Evolutionary conservation across 2,329 filamentous ascomycete species (phyloP).

Genomic region (Zymoseptoria crescenta): DNA sequence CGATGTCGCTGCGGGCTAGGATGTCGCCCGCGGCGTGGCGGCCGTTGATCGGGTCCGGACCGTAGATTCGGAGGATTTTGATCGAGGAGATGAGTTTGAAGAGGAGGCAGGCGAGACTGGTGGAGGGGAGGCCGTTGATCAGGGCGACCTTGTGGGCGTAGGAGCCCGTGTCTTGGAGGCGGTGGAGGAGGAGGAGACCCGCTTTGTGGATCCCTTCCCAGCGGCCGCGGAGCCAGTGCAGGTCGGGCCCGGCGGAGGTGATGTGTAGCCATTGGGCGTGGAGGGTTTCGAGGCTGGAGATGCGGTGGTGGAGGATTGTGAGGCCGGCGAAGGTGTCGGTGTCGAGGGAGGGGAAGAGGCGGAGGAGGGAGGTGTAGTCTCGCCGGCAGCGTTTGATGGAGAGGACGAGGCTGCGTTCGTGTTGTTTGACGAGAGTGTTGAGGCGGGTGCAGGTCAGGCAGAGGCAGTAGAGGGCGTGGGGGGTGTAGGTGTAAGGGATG

Average conservation of each 20-base stretch:
- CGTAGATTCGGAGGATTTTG: conserved; percentile 26
- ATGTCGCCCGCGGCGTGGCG: conserved; percentile 13
- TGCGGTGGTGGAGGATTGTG: conserved; percentile 14
- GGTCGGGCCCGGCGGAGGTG: conserved; percentile 19
- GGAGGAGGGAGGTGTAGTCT: conserved; percentile 9
- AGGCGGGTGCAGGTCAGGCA: conserved; percentile 22
- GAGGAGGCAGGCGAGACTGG: conserved; percentile 27
- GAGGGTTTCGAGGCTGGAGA: conserved; percentile 17
- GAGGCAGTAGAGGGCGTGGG: conserved; percentile 16
- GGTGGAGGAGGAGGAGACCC: conserved; percentile 27
- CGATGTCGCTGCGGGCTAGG: conserved; percentile 24
- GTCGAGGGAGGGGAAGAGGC: conserved; percentile 21
- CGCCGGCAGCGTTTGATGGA: conserved; percentile 16
- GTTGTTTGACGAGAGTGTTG: conserved; percentile 20
- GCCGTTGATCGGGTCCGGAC: conserved; percentile 23
- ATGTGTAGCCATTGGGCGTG: conserved; percentile 25
- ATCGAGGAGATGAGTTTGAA: conserved; percentile 27
- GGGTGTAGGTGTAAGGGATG: conserved; percentile 25
- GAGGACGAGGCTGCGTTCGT: conserved; percentile 24
- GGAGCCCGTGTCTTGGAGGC: conserved; percentile 21
- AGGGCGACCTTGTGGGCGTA: conserved; percentile 20
- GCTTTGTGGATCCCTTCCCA: conserved; percentile 26
- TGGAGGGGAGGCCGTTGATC: conserved; percentile 22
- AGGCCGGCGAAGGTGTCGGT: conserved; percentile 17
- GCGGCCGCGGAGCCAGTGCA: conserved; percentile 26